These are phyloP conservation scores for Nicotiana benthamiana DNA, from an alignment of 257 asterid genomes.

Conservation along the genomic window DNA sequence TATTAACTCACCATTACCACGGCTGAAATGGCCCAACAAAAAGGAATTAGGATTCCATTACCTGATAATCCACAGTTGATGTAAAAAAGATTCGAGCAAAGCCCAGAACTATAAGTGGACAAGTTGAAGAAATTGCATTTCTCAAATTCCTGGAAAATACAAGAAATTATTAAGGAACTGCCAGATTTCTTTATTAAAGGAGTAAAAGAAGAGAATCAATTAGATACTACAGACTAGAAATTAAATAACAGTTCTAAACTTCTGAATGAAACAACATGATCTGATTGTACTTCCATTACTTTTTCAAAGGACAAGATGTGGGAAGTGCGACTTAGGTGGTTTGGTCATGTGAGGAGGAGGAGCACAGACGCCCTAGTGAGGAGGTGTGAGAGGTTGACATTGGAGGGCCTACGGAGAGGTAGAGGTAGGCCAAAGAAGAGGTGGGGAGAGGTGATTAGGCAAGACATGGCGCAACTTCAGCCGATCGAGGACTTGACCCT, in stretches of 20 bases:
- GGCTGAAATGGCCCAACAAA: background rate
- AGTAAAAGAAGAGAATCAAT: background rate
- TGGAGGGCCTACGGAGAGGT: no score
- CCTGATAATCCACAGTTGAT: conserved; percentile 86
- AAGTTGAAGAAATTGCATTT: conserved; percentile 46
- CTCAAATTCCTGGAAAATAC: conserved; percentile 42
- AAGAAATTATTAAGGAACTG: background rate
- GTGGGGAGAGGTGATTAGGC: no score
- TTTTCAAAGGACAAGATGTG: no score
- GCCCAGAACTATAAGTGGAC: conserved; percentile 77
- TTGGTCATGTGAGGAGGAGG: no score
- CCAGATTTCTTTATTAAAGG: background rate
- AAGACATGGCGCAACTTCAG: no score
- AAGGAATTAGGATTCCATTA: conserved; percentile 8
- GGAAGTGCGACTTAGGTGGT: no score
- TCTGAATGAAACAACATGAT: background rate
- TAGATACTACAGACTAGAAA: background rate
- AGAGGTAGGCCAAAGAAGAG: no score
- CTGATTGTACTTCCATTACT: background rate
- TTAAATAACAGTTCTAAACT: background rate
- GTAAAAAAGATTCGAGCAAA: conserved; percentile 75
- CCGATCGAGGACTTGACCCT: no score
- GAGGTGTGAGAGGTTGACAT: no score
- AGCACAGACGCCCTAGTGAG: no score
- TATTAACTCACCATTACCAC: background rate